Evolutionary conservation across 2,329 filamentous ascomycete species (phyloP), one percentile per base, ranked within the genome.

Genomic region (Monosporascus sp.): DNA sequence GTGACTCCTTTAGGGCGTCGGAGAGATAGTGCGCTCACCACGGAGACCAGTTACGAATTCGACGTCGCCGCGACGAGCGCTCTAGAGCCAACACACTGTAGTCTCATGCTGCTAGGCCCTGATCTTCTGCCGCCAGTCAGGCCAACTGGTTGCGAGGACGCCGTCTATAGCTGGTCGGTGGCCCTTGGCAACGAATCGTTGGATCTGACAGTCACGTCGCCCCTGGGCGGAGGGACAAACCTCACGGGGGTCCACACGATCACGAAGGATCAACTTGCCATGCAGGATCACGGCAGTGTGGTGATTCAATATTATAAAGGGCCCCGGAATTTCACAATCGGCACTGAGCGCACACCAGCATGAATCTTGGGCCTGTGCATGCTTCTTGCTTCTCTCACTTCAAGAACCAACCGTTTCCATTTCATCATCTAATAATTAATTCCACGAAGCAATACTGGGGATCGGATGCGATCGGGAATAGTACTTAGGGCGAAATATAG

Each of bases 31-130:
- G 17, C 43, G 31, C 43, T 48, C 7, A 48, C 50, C 20, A 22
- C n/a, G 11, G n/a, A 11, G 8, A 17, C 22, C 37, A 63, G 61
- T 8, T 63, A 63, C 53, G 55, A 58, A 17, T 64, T 63, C 56
- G 45, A 37, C 44, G 55, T 58, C 3, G 57, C 58, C 54, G 26
- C 37, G 9, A 54, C 57, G 5, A 44, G 53, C 45, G 50, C 51
- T 50, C 54, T 37, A 45, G 47, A 41, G 6, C 51, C 57, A 14
- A 60, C 57, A 2, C 48, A 56, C 22, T 64, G 61, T 47, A 50
- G 48, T 26, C 45, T 57, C n/a, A 53, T 63, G 48, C 54, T 60
- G 2, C 59, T 57, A 37, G 61, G 61, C 7, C 60, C 60, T 1
- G 60, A 64, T 49, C 43, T 43, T 37, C 58, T 64, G 14, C 62